These are phyloP conservation scores for Nigrograna mackinnonii DNA, from an alignment of 2,329 filamentous ascomycete genomes.

Conservation along the genomic window DNA sequence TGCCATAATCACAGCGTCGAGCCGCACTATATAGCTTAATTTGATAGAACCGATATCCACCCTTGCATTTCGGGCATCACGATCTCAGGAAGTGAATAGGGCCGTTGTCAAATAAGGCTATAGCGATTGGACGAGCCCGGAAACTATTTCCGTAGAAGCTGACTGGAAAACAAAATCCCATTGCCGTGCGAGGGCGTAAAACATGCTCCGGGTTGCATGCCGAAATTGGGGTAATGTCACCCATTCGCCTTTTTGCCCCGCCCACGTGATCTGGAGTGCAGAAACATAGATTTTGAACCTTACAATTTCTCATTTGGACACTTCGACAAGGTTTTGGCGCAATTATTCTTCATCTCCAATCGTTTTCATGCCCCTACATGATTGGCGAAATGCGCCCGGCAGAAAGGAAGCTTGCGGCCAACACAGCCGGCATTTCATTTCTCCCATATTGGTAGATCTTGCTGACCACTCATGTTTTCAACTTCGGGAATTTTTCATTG, in stretches of 20 bases:
- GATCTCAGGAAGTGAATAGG: background rate
- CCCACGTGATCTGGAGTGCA: background rate
- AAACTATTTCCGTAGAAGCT: too few species aligned
- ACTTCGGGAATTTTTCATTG: constrained; percentile 7
- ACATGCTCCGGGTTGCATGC: too few species aligned
- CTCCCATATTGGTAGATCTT: constrained; percentile 6
- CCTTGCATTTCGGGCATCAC: constrained; percentile 2
- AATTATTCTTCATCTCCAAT: constrained; percentile 10
- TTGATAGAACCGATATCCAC: background rate
- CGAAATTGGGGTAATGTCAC: too few species aligned
- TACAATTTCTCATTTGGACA: constrained; percentile 2
- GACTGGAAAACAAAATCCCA: too few species aligned
- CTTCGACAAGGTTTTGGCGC: background rate
- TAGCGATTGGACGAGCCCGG: constrained; percentile 1
- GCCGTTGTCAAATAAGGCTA: background rate
- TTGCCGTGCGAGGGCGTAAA: too few species aligned
- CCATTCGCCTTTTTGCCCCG: too few species aligned
- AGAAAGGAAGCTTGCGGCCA: constrained; percentile 12
- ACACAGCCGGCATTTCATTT: constrained; percentile 14
- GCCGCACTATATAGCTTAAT: background rate
- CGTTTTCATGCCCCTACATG: constrained; percentile 1
- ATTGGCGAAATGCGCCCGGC: constrained; percentile 10
- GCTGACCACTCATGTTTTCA: constrained; percentile 7
- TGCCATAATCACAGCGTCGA: too few species aligned
- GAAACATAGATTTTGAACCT: background rate